Evolutionary conservation across 768 basidiomycete species (phyloP).

Genomic region (Macrolepiota fuliginosa): DNA sequence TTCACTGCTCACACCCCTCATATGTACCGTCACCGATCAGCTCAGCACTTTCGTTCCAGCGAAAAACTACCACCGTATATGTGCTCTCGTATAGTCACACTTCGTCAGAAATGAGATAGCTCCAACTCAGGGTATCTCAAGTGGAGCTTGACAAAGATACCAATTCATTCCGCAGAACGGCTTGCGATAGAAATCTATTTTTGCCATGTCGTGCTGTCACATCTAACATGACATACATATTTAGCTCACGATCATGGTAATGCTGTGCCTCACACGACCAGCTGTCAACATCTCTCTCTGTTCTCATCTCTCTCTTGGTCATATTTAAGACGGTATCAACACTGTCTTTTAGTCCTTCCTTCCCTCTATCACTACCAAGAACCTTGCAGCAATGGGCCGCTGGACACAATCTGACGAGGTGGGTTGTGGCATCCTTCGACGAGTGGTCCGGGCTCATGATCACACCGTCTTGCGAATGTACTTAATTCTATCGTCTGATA

Average conservation of each 20-base stretch:
- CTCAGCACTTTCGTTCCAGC: no score
- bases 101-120: no score
- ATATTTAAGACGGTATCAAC: neutral
- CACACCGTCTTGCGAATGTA: neutral
- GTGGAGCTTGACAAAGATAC: neutral
- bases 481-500: neutral
- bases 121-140: no score
- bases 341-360: neutral
- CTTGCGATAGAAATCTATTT: neutral
- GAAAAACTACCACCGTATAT: no score
- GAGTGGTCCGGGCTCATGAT: neutral
- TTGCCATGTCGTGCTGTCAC: neutral
- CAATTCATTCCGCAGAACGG: neutral
- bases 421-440: neutral
- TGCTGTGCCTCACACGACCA: conserved; percentile 9
- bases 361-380: neutral
- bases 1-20: no score
- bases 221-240: neutral
- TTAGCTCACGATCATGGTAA: neutral
- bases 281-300: neutral
- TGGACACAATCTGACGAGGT: conserved; percentile 50
- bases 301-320: neutral
- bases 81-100: no score
- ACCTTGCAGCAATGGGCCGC: conserved; percentile 25
- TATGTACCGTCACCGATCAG: no score